Evolutionary conservation across 2,329 filamentous ascomycete species (phyloP), one percentile per base, ranked within the genome.

Genomic region (Albifimbria verrucaria): DNA sequence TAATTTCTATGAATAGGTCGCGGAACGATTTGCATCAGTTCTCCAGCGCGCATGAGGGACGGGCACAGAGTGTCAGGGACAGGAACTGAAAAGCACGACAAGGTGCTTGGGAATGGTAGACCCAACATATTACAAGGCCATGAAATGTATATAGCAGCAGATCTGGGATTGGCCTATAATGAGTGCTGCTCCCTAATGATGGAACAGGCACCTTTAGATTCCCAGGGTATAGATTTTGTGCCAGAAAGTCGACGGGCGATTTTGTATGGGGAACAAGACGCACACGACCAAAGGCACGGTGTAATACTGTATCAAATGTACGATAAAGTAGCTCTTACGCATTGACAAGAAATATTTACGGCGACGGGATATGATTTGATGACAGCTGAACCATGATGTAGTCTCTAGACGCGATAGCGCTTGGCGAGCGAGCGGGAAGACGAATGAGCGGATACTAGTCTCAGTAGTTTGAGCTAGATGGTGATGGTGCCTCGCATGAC

Each of bases 291-390:
- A 51, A 44, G 57, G 54, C 54, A 59, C 60, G 60, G 62, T 63
- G 61, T 69, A 70, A 69, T 65, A 63, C 61, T 65, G 69, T 68
- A 71, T 67, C 60, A 61, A 63, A 61, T 71, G 69, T 71, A 71
- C 65, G 62, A 71, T 70, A 66, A 56, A 54, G 56, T 61, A 62
- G 57, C 54, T 56, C 55, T 62, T 59, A 61, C 53, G 59, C 64
- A 60, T 62, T 61, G 59, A 58, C 59, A 55, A 57, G 52, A 50
- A 55, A 58, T 52, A 59, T 57, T 58, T 12, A 15, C 11, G 32
- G 11, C 5, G 18, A 12, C 12, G 18, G 32, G 4, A 12, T 7
- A 4, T 39, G 32, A 44, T 9, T 12, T 44, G 4, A 20, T 7
- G 15, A 7, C 5, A 15, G 20, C 20, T 44, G 42, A 15, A 36